Evolutionary conservation across 441 rosid genomes (phyloP).

Genomic region (Bruguiera hainesii): DNA sequence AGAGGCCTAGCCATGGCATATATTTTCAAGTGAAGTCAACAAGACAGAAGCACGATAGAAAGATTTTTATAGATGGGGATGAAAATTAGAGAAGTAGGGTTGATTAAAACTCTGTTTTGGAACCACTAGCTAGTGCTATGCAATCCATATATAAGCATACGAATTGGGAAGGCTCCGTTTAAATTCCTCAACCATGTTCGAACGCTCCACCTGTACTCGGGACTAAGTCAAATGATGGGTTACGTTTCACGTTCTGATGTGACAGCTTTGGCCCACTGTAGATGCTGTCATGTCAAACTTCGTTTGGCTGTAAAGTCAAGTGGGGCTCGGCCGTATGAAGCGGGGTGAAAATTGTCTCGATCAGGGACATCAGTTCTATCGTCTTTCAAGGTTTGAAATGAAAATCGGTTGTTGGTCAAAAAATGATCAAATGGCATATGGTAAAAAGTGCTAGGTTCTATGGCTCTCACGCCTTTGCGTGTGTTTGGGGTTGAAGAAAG

Average conservation of each 20-base stretch:
- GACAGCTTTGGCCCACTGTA: neutral
- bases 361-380: neutral
- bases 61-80: neutral
- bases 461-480: slow-evolving; percentile 19
- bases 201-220: too few species aligned
- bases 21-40: neutral
- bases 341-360: neutral
- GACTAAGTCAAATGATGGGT: neutral
- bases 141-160: neutral
- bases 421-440: neutral
- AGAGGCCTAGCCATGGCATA: slow-evolving; percentile 27
- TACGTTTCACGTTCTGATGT: neutral
- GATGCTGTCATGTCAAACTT: neutral
- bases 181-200: too few species aligned
- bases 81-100: neutral
- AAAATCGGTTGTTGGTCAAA: neutral
- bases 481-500: slow-evolving; percentile 32
- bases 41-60: neutral
- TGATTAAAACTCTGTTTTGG: neutral
- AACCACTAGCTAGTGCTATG: neutral
- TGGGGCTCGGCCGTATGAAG: neutral
- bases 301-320: neutral
- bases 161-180: too few species aligned
- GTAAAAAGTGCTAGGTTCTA: too few species aligned
- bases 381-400: neutral